Evolutionary conservation across 768 basidiomycete genomes (phyloP), one percentile per base, ranked within the genome.

Genomic region (Suillus decipiens): DNA sequence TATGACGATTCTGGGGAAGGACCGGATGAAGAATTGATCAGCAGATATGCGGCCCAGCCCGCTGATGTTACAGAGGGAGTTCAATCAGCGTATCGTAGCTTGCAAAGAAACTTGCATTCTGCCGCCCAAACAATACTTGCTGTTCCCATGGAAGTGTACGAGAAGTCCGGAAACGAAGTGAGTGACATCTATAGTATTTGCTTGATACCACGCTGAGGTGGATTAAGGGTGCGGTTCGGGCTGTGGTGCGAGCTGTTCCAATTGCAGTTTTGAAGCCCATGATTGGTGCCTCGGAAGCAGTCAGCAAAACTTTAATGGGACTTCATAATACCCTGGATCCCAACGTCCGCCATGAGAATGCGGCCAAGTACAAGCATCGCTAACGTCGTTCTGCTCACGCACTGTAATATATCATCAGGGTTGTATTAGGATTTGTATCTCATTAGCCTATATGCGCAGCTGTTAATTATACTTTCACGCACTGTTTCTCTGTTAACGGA

Each of bases 71-170:
- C 79, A 69, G 94, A 98, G 71, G 97, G 97, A 17, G 81, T 99
- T 39, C 87, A 95, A 66, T 88, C 87, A 0, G 97, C 96, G n/a
- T 98, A 98, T 75, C 86, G 82, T 72, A 96, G 93, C 70, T 75
- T 99, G 69, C 87, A 85, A 59, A 87, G 80, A 71, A 98, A 99
- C 75, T 74, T 99, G 65, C 90, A 89, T 69, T 93, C 92, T 48
- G 97, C 97, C 33, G 97, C 96, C 31, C 96, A 99, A 78, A 99
- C 97, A 0, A 99, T 99, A 65, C 83, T 99, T 42, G 96, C 97
- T 1, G 94, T 99, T 1, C 97, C 97, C 1, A 98, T 99, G 96
- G 97, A 99, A 75, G 95, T 98, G 12, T 96, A 98, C 69, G 97
- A 99, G 76, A 83, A 92, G 64, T 92, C 95, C 11, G 93, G 94